phyloP scores from a whole-genome alignment of 257 asterid species.

The Nicotiana tabacum region DNA sequence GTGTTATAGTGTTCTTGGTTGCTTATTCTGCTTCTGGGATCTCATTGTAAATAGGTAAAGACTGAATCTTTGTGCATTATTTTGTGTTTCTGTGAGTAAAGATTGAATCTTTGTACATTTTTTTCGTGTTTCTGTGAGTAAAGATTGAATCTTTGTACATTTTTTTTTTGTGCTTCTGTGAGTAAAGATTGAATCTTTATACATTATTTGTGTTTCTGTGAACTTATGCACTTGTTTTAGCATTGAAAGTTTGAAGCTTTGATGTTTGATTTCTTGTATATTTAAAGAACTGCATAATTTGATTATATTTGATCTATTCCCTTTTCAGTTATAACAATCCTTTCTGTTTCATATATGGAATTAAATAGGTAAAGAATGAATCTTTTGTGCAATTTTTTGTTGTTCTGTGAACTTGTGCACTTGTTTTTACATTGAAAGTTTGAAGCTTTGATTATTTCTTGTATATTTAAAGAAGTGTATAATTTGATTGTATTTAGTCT shows the following conservation, averaged over 20 bases:
- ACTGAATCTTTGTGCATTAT: not conserved
- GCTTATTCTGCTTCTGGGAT: not conserved
- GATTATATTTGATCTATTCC: not conserved
- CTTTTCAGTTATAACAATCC: not conserved
- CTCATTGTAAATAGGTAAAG: slow-evolving; percentile 2
- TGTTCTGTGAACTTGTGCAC: not conserved
- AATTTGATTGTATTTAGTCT: not conserved
- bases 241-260: not conserved
- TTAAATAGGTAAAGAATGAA: not conserved
- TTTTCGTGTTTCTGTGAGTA: not conserved
- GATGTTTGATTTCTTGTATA: not conserved
- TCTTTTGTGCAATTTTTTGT: not conserved
- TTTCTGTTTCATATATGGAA: not conserved
- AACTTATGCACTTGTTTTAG: not conserved
- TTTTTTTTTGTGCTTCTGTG: not conserved
- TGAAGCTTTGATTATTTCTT: not conserved
- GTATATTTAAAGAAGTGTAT: not conserved
- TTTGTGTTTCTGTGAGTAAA: not conserved
- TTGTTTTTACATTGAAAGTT: not conserved
- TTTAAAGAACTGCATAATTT: not conserved
- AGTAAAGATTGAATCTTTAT: not conserved
- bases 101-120: not conserved
- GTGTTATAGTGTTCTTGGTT: slow-evolving; percentile 5
- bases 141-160: not conserved
- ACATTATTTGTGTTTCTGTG: not conserved